Base-by-base conservation (phyloP, 176 grass and related monocot genomes). In the Tillandsia leiboldiana region DNA sequence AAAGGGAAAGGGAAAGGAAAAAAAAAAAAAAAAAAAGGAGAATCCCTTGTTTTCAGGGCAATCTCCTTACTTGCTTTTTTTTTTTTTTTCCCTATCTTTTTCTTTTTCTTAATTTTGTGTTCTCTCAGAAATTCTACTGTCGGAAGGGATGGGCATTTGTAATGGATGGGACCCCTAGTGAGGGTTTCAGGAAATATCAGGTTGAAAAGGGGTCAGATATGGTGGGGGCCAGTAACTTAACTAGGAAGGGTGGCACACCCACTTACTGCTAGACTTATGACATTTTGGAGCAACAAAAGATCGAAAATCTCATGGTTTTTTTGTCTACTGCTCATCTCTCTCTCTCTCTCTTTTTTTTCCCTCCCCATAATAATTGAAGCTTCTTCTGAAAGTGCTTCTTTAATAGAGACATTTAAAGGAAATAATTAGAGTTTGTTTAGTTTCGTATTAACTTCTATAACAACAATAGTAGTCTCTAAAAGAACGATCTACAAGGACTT, bases 141-240 rank as follows among this genome's bases (percentile, higher is more conserved):
- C 58, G 65, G 51, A 67, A 82, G 28, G 68, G 75, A 79, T 78
- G 78, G 54, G 65, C 74, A 18, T 0, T 2, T 61, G 17, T 61
- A 20, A 61, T 61, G 56, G 56, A 61, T 61, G 13, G 56, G 15
- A 5, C 22, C 56, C 22, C 10, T 9, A 42, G 4, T 42, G 54
- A 67, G 84, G 67, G 75, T 65, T 81, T 82, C 86, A 85, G 82
- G 75, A 89, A 82, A 69, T 70, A 88, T 81, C 81, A 80, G 48
- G 27, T 48, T 81, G 70, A 81, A 73, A 82, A 63, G 75, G 82
- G 75, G 33, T 33, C 74, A 75, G 57, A 53, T 78, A 76, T 67
- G 28, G 66, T 85, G 56, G 72, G 75, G 82, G 20, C 86, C 75
- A 66, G 28, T 77, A 65, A 58, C 42, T 79, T 51, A 72, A 64